Percentiles rank a stretch among this genome's conserved stretches.
Conservation (phyloP, 2,329 filamentous ascomycete genomes). For the Leptoxyphium fumago region DNA sequence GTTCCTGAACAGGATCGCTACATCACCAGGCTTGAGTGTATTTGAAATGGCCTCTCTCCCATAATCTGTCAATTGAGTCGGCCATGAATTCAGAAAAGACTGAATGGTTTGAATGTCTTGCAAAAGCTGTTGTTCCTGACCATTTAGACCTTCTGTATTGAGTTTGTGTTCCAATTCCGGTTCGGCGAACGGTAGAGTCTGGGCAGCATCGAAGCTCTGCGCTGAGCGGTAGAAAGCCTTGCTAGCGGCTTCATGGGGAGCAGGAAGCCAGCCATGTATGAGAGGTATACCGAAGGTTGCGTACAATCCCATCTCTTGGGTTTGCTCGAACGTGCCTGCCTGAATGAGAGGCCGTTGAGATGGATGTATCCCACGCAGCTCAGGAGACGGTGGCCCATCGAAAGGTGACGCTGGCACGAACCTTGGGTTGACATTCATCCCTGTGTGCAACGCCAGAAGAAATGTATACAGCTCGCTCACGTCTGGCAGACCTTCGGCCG, state of each 20-base stretch:
- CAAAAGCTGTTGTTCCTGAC: constrained; percentile 63
- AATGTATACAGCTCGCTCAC: constrained; percentile 80
- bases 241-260: constrained; percentile 26
- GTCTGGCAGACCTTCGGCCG: constrained; percentile 58
- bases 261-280: constrained; percentile 80
- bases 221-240: constrained; percentile 59
- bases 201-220: constrained; percentile 78
- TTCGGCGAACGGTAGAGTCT: constrained; percentile 75
- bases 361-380: constrained; percentile 25
- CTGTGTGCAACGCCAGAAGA: constrained; percentile 75
- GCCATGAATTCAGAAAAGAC: constrained; percentile 60
- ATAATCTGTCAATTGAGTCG: constrained; percentile 74
- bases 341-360: constrained; percentile 27
- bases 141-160: constrained; percentile 45
- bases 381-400: constrained; percentile 13
- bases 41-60: constrained; percentile 62
- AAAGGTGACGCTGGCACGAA: constrained; percentile 44
- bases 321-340: constrained; percentile 73
- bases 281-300: constrained; percentile 76
- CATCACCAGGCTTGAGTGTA: constrained; percentile 57
- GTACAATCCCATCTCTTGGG: constrained; percentile 79
- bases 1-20: constrained; percentile 89
- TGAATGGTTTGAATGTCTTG: constrained; percentile 78
- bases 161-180: constrained; percentile 79
- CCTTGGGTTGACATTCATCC: constrained; percentile 94